phyloP scores from a whole-genome alignment of 1,139 yeast species.

The Blastobotrys aristatus region DNA sequence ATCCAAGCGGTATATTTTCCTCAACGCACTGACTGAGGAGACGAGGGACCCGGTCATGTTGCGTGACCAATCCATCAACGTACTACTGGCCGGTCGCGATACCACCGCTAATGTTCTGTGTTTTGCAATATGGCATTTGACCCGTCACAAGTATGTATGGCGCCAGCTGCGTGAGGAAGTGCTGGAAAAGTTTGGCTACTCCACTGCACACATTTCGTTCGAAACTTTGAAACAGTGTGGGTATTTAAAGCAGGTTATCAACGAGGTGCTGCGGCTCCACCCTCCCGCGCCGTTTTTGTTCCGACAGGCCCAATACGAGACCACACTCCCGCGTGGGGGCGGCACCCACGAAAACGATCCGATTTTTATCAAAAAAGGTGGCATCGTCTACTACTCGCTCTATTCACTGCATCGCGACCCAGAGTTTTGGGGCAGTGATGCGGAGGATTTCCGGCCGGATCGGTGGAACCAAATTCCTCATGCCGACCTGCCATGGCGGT shows the following conservation, averaged over 20 bases:
- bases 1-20: conserved; percentile 18
- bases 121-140: conserved; percentile 43
- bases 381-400: conserved; percentile 42
- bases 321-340: conserved; percentile 33
- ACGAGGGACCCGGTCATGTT: conserved; percentile 45
- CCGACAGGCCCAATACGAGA: conserved; percentile 41
- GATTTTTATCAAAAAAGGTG: conserved; percentile 45
- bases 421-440: conserved; percentile 46
- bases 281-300: conserved; percentile 54
- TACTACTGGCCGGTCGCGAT: conserved; percentile 50
- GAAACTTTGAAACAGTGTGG: conserved; percentile 49
- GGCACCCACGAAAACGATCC: conserved; percentile 43
- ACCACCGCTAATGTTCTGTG: conserved; percentile 49
- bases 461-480: conserved; percentile 39
- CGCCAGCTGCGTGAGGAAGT: conserved; percentile 26
- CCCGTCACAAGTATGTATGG: conserved; percentile 41
- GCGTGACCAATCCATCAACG: conserved; percentile 47
- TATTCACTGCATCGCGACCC: conserved; percentile 44
- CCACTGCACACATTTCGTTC: conserved; percentile 35
- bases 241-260: conserved; percentile 45
- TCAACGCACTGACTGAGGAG: conserved; percentile 46
- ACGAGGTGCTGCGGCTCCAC: conserved; percentile 49
- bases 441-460: conserved; percentile 47
- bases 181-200: conserved; percentile 27
- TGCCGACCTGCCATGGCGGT: conserved; percentile 29